phyloP scores from a whole-genome alignment of 345 rosid genomes.

The Euphorbia pulcherrima region DNA sequence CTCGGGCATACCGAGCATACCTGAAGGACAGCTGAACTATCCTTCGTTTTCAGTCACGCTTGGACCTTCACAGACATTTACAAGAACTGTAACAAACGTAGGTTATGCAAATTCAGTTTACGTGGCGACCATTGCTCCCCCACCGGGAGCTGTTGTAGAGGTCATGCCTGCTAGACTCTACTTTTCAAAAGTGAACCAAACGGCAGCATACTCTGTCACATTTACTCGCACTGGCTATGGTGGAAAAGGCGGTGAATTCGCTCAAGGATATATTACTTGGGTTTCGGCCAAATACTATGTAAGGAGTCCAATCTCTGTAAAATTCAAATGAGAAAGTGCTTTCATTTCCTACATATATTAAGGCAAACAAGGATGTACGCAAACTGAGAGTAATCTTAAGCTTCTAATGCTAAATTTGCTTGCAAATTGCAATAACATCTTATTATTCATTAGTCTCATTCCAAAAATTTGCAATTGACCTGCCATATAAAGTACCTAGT shows the following conservation, averaged over 20 bases:
- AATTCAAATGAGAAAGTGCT: slow-evolving; percentile 1
- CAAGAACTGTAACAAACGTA: slow-evolving; percentile 21
- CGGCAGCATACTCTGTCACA: slow-evolving; percentile 21
- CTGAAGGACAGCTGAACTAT: slow-evolving; percentile 21
- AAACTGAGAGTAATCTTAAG: neutral
- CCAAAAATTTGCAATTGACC: neutral
- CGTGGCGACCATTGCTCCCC: neutral
- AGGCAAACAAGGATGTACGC: neutral
- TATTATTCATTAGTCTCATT: neutral
- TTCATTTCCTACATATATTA: neutral
- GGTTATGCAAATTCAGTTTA: slow-evolving; percentile 11
- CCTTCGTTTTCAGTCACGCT: slow-evolving; percentile 20
- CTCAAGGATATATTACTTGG: slow-evolving; percentile 22
- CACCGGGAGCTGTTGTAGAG: neutral
- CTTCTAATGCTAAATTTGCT: neutral
- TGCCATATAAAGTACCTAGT: neutral
- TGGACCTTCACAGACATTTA: slow-evolving; percentile 16
- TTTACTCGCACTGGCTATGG: neutral
- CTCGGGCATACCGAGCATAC: neutral
- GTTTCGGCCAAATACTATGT: slow-evolving; percentile 2
- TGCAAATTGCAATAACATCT: neutral
- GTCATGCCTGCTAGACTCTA: slow-evolving; percentile 7
- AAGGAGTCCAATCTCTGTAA: slow-evolving; percentile 16
- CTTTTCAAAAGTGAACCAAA: slow-evolving; percentile 7
- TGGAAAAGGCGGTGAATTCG: neutral